A percentile compares a stretch with the other conserved stretches of the same genome.
phyloP scores from a whole-genome alignment of 1,284 basidiomycete species.

The Singerocomus inundabilis region DNA sequence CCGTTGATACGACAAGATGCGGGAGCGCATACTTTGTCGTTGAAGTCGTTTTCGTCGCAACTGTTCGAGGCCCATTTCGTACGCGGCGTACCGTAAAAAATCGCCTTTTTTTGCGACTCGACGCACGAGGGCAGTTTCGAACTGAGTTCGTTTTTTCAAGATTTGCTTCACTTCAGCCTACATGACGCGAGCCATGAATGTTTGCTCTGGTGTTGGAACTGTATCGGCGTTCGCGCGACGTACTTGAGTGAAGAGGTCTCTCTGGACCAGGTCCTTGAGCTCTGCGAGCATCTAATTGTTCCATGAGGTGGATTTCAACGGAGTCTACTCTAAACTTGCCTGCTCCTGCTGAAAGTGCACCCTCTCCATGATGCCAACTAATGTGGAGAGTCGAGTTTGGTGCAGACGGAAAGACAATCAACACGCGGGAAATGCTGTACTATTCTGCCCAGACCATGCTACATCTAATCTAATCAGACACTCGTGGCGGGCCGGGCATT shows the following conservation, averaged over 20 bases:
- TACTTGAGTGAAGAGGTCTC: slow-evolving; percentile 84
- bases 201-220: not conserved
- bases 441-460: not conserved
- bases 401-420: too few species aligned
- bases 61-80: slow-evolving; percentile 88
- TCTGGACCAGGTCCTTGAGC: slow-evolving; percentile 91
- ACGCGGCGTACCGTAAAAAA: slow-evolving; percentile 88
- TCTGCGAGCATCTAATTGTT: slow-evolving; percentile 82
- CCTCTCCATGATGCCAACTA: slow-evolving; percentile 69
- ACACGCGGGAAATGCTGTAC: slow-evolving; percentile 2
- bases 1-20: not conserved
- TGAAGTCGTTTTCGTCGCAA: slow-evolving; percentile 74
- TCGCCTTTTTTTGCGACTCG: slow-evolving; percentile 84
- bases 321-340: slow-evolving; percentile 34
- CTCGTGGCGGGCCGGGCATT: not conserved
- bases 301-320: slow-evolving; percentile 14
- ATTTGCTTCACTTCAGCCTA: slow-evolving; percentile 76
- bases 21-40: slow-evolving; percentile 61
- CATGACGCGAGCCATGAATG: not conserved
- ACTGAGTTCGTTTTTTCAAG: slow-evolving; percentile 79
- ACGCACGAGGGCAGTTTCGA: slow-evolving; percentile 83
- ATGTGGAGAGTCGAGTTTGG: not conserved
- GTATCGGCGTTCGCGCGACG: slow-evolving; percentile 22
- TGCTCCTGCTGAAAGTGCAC: slow-evolving; percentile 95
- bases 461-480: slow-evolving; percentile 20